phyloP scores from a whole-genome alignment of 225 moss, liverwort and hornwort genomes.

The Sphagnum contortum region DNA sequence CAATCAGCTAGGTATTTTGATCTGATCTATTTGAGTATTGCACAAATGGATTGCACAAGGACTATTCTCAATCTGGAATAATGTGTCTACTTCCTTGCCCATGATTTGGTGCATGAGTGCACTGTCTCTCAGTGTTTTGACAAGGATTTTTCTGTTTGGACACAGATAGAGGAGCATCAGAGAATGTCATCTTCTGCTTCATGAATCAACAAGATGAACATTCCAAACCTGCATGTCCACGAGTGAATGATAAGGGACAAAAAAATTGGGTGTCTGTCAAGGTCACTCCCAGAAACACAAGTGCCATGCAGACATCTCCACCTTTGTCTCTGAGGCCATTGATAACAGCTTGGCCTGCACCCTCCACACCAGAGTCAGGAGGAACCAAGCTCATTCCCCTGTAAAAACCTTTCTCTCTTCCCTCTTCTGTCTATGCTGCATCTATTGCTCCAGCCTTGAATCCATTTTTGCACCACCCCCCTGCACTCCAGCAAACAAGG shows the following conservation, averaged over 20 bases:
- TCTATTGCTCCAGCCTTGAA: constrained; percentile 11
- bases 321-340: constrained; percentile 38
- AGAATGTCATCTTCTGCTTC: constrained; percentile 29
- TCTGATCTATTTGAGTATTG: no score
- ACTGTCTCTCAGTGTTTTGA: constrained; percentile 1
- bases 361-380: constrained; percentile 28
- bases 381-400: constrained; percentile 6
- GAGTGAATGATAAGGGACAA: constrained; percentile 11
- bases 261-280: constrained; percentile 6
- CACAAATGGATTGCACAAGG: no score
- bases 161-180: constrained; percentile 68
- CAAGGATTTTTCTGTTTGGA: constrained; percentile 17
- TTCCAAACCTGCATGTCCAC: constrained; percentile 2
- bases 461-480: constrained; percentile 10
- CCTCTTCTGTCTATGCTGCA: constrained; percentile 24
- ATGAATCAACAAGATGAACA: constrained; percentile 18
- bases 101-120: not conserved
- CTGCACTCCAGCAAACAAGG: constrained; percentile 18
- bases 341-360: constrained; percentile 57
- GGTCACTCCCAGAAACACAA: constrained; percentile 16
- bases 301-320: constrained; percentile 16
- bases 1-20: no score
- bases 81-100: not conserved
- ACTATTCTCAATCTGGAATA: not conserved
- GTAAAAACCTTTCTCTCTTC: constrained; percentile 7